Evolutionary conservation across 495 filamentous ascomycete genomes (phyloP).

Genomic region (Penicillium cosmopolitanum): DNA sequence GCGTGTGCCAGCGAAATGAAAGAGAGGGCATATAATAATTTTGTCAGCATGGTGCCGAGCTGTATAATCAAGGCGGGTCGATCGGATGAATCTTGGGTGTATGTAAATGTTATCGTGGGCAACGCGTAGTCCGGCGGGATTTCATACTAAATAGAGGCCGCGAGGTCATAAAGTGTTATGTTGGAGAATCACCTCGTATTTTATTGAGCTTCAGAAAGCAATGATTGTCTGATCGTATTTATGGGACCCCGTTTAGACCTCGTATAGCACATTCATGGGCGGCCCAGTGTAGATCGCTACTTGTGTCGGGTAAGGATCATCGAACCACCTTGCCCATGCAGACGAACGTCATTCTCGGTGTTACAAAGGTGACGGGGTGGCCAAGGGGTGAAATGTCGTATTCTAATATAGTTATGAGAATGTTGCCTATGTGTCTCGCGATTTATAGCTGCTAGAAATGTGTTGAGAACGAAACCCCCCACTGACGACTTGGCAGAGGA

Average conservation of each 20-base stretch:
- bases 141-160: not conserved
- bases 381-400: not conserved
- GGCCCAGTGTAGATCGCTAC: not conserved
- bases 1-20: slow-evolving; percentile 14
- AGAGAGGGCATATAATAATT: slow-evolving; percentile 5
- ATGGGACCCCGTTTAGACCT: not conserved
- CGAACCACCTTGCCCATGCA: not conserved
- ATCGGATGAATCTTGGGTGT: too few species aligned
- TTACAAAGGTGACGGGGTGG: not conserved
- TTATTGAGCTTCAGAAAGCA: not conserved
- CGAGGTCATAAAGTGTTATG: not conserved
- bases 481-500: too few species aligned
- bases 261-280: not conserved
- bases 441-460: too few species aligned
- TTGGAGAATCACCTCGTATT: not conserved
- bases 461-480: too few species aligned
- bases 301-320: not conserved
- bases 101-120: too few species aligned
- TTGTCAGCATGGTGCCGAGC: not conserved
- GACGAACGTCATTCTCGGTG: not conserved
- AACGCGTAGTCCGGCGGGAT: not conserved
- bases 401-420: not conserved
- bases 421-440: not conserved
- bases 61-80: too few species aligned
- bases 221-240: not conserved